phyloP scores from a whole-genome alignment of 2,329 filamentous ascomycete species.

The Colletotrichum acutatum region DNA sequence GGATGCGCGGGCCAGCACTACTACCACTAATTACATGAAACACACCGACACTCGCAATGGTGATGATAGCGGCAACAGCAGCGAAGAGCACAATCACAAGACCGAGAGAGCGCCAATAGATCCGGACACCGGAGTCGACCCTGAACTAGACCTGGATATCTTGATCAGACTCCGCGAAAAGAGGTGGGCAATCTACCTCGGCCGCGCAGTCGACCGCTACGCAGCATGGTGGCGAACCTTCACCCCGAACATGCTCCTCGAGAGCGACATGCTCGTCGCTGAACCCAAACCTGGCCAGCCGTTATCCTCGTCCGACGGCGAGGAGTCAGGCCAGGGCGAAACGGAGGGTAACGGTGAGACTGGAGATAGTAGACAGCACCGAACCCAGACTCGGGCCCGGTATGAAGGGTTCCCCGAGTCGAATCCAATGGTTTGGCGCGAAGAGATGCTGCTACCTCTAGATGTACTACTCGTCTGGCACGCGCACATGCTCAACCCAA shows the following conservation, averaged over 20 bases:
- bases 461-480: conserved; percentile 82
- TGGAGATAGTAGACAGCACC: background rate
- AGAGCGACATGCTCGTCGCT: conserved; percentile 39
- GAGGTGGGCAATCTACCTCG: conserved; percentile 74
- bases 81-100: background rate
- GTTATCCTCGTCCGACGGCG: too few relatives aligned
- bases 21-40: conserved; percentile 19
- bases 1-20: conserved; percentile 51
- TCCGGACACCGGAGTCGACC: background rate
- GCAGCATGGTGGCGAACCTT: conserved; percentile 67
- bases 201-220: conserved; percentile 72
- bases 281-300: conserved; percentile 6
- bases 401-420: conserved; percentile 42
- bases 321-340: too few relatives aligned
- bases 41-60: background rate
- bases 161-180: conserved; percentile 70
- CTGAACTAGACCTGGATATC: conserved; percentile 41
- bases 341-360: too few relatives aligned
- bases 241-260: conserved; percentile 39
- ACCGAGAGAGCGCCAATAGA: background rate
- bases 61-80: background rate
- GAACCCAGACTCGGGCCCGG: conserved; percentile 32
- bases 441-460: conserved; percentile 60
- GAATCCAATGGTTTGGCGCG: conserved; percentile 45
- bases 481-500: conserved; percentile 75